Evolutionary conservation across 257 asterid genomes (phyloP), one percentile per base, ranked within the genome.

Genomic region (Craterostigma plantagineum): DNA sequence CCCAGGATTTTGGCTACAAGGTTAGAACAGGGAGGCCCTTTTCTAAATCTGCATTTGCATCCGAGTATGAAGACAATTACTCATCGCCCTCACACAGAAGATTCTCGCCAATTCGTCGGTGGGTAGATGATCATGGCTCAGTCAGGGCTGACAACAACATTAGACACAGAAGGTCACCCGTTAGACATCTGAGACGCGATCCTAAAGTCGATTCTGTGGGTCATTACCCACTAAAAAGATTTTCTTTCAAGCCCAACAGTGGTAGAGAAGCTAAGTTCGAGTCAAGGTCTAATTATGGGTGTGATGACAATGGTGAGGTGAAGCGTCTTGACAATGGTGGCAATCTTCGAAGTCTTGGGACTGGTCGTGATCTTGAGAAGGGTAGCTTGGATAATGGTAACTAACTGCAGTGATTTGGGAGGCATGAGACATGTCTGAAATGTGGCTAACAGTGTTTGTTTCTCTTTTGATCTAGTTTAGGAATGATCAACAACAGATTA

Each of bases 1-100:
- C 94, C 34, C 93, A 92, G 0, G 86, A 81, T 53, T 60, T 67
- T 48, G 67, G 83, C 69, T 27, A 79, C 1, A 80, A 79, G 40
- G 48, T 54, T 13, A 67, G 81, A 53, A 56, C 56, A 65, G 76
- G 69, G 54, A 72, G 71, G 63, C 38, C 75, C 3, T 65, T 57
- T 35, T 50, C 55, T 11, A 81, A 81, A 60, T 62, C 75, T 50
- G 42, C 35, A 48, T 71, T 69, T 49, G 62, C 55, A n/a, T 56
- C 69, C 42, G 78, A 73, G 8, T 59, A 62, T 66, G 70, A 65
- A 35, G 78, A 66, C 35, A 65, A 60, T 51, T 70, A 66, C 51
- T 35, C 58, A 46, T 63, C 86, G 33, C 76, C 73, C n/a, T 53
- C 75, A n/a, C 66, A 75, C 57, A 67, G 77, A 30, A 65, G 65